Evolutionary conservation across 1,139 yeast genomes (phyloP).

Genomic region (Kodamaea ohmeri): DNA sequence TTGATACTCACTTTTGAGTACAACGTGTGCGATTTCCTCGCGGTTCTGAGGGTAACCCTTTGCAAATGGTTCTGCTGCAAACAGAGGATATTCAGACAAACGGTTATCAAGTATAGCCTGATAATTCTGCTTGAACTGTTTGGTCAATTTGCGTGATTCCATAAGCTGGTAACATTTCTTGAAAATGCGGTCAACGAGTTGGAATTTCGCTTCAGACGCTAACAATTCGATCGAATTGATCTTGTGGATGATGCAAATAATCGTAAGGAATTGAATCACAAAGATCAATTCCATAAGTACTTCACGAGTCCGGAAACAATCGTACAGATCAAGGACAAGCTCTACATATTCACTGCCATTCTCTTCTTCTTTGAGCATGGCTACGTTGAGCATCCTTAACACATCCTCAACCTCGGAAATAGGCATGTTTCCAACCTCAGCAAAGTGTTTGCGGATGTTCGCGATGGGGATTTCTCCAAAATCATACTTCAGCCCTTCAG

Average conservation of each 20-base stretch:
- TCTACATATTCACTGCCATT: conserved; percentile 47
- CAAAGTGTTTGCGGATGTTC: conserved; percentile 35
- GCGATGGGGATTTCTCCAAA: conserved; percentile 69
- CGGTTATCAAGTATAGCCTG: conserved; percentile 32
- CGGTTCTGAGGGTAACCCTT: conserved; percentile 14
- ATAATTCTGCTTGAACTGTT: conserved; percentile 30
- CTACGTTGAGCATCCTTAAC: conserved; percentile 25
- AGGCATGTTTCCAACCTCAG: conserved; percentile 21
- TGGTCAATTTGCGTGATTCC: conserved; percentile 42
- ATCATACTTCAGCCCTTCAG: conserved; percentile 70
- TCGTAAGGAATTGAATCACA: conserved; percentile 50
- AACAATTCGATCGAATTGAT: conserved; percentile 31
- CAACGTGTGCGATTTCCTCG: conserved; percentile 49
- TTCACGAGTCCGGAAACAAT: conserved; percentile 56
- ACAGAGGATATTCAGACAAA: conserved; percentile 41
- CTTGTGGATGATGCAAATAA: conserved; percentile 35
- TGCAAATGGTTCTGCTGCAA: conserved; percentile 24
- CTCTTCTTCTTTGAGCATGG: conserved; percentile 27
- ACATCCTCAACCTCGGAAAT: conserved; percentile 27
- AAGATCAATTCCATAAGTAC: conserved; percentile 55
- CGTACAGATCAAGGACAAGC: conserved; percentile 56
- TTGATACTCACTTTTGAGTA: conserved; percentile 51
- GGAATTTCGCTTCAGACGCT: conserved; percentile 26
- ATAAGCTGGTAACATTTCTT: conserved; percentile 47
- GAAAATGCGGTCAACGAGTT: conserved; percentile 42